phyloP scores from a whole-genome alignment of 495 filamentous ascomycete genomes.

The Neurospora sp. region DNA sequence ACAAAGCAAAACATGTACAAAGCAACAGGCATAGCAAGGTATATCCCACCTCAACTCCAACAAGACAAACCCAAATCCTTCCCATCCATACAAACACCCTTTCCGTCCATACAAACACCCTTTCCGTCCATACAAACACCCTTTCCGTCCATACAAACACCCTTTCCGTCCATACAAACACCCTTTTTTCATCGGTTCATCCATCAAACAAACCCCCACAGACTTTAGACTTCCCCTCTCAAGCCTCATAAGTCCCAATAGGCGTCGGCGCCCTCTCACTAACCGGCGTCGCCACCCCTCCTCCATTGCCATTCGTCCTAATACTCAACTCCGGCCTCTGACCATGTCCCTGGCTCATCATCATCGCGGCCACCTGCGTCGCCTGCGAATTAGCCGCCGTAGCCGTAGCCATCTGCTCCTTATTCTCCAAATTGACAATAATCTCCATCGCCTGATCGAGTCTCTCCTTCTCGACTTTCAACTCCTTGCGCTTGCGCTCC shows the following conservation, averaged over 20 bases:
- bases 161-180: neutral
- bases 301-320: neutral
- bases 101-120: neutral
- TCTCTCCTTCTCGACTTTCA: constrained; percentile 28
- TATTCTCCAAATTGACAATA: constrained; percentile 24
- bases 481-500: constrained; percentile 19
- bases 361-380: neutral
- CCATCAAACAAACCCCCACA: neutral
- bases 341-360: neutral
- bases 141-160: neutral
- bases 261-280: neutral
- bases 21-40: neutral
- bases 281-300: neutral
- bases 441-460: constrained; percentile 31
- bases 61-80: neutral
- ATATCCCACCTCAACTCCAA: neutral
- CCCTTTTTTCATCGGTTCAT: neutral
- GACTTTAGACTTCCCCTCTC: neutral
- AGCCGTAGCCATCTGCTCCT: neutral
- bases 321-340: neutral
- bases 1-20: neutral
- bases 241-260: neutral
- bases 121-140: neutral
- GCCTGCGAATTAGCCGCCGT: neutral
- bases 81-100: neutral